Evolutionary conservation across 441 rosid genomes (phyloP).

Genomic region (Sinapis alba): DNA sequence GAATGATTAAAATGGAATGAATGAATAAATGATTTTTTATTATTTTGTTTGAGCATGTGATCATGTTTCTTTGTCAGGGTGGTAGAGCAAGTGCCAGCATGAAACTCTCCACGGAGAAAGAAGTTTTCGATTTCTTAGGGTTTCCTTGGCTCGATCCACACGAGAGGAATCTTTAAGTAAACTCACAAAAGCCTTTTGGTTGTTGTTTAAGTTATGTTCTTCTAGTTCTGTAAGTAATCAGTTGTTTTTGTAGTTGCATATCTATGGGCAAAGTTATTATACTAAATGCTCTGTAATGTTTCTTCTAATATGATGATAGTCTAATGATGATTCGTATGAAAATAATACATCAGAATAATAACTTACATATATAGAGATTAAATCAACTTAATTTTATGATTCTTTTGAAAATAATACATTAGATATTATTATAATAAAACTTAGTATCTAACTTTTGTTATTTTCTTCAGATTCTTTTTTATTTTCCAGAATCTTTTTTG

Average conservation of each 20-base stretch:
- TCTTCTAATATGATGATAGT: no score
- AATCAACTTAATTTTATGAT: no score
- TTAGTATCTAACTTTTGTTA: no score
- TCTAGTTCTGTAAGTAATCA: not conserved
- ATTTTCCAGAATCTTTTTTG: no score
- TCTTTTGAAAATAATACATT: no score
- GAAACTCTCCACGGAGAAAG: slow-evolving; percentile 62
- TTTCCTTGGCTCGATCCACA: slow-evolving; percentile 83
- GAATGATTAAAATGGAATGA: not conserved
- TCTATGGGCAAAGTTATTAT: not conserved
- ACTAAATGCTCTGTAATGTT: no score
- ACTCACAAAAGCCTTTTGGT: not conserved
- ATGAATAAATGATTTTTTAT: not conserved
- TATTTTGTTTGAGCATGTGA: not conserved
- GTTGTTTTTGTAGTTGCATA: not conserved
- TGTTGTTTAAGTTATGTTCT: slow-evolving; percentile 13
- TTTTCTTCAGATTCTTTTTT: no score
- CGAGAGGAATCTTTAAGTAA: slow-evolving; percentile 68
- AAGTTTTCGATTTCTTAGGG: slow-evolving; percentile 85
- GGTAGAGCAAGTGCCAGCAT: slow-evolving; percentile 62
- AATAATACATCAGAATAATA: no score
- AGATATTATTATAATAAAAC: no score
- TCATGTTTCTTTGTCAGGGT: slow-evolving; percentile 50
- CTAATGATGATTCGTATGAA: no score
- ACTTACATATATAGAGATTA: no score